Conservation (phyloP, 192 early-diverging fungal genomes). For the Coemansia sp. region DNA sequence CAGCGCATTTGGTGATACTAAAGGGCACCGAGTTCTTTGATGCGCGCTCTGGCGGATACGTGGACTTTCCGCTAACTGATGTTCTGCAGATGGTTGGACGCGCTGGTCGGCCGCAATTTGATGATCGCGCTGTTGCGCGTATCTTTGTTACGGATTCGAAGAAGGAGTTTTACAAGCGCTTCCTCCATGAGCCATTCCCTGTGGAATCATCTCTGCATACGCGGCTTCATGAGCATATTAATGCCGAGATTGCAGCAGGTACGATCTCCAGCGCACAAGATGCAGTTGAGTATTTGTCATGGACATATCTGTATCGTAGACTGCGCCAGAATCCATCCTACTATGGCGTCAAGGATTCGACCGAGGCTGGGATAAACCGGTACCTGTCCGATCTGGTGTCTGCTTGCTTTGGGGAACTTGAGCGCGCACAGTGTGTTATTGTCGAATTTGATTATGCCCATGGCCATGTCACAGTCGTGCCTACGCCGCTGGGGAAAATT, state of each 20-base stretch:
- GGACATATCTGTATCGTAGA: conserved; percentile 95
- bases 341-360: conserved; percentile 82
- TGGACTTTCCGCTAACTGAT: conserved; percentile 97
- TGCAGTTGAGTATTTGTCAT: conserved; percentile 91
- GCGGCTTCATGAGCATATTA: conserved; percentile 82
- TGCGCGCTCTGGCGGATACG: conserved; percentile 83
- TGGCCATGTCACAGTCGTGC: conserved; percentile 46
- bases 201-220: conserved; percentile 80
- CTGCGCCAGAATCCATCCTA: conserved; percentile 93
- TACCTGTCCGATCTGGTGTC: conserved; percentile 84
- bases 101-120: conserved; percentile 95
- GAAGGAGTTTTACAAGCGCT: conserved; percentile 98
- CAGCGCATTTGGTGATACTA: conserved; percentile 95
- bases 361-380: conserved; percentile 63
- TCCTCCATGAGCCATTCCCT: conserved; percentile 94
- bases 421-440: conserved; percentile 68
- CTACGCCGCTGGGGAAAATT: conserved; percentile 78
- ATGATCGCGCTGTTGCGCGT: conserved; percentile 85
- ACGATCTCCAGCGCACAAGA: conserved; percentile 90
- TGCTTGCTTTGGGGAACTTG: conserved; percentile 66
- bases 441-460: conserved; percentile 41
- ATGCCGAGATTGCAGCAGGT: conserved; percentile 89
- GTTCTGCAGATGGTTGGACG: conserved; percentile 99
- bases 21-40: conserved; percentile 99
- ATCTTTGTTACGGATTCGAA: conserved; percentile 95